Base-by-base conservation (phyloP, 129 eudicot species). In the Chrysanthemum makinoi region DNA sequence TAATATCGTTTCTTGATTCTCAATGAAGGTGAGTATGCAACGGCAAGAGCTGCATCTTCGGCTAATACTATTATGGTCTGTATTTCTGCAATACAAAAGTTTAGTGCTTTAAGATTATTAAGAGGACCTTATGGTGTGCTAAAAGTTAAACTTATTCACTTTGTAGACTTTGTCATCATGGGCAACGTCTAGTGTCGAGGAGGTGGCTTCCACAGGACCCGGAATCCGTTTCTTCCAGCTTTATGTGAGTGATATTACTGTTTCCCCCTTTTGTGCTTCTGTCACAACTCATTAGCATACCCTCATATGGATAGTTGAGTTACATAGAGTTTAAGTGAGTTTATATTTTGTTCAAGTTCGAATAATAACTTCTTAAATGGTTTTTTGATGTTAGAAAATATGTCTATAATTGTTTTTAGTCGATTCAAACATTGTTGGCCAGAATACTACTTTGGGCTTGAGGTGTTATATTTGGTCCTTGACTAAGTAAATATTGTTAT, bases 181-280 rank as follows among this genome's bases (percentile, higher is more conserved):
- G 82, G 77, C 82, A 44, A 78, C 82, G 10, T 78, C 82, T 14
- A 78, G 82, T 72, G 82, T 78, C 16, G 82, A 78, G 82, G 82
- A 78, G 73, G 82, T 78, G 48, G 82, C 82, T 72, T 78, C 82
- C 44, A 89, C 96, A 6, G 95, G 98, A 69, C 87, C 91, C 39
- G 98, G 95, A 69, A 87, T 89, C 77, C 93, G 97, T 65, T 94
- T 94, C 86, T 94, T 94, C 86, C 99, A 94, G 83, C 93, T 94
- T 77, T 90, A 90, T 71, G 99, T 94, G 69, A 89, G 98, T 68
- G 24, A 15, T 64, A 59, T 68, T 55, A 52, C 71, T 26, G 12
- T 16, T 16, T 69, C 18, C 4, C 44, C 46, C 53, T 75, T 26
- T 73, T 17, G 6, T 56, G 39, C 3, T 1, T 19, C 15, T 56